Percentiles rank a stretch among this genome's conserved stretches.
Conservation (phyloP, 2,329 filamentous ascomycete genomes). For the Apiospora hydei region DNA sequence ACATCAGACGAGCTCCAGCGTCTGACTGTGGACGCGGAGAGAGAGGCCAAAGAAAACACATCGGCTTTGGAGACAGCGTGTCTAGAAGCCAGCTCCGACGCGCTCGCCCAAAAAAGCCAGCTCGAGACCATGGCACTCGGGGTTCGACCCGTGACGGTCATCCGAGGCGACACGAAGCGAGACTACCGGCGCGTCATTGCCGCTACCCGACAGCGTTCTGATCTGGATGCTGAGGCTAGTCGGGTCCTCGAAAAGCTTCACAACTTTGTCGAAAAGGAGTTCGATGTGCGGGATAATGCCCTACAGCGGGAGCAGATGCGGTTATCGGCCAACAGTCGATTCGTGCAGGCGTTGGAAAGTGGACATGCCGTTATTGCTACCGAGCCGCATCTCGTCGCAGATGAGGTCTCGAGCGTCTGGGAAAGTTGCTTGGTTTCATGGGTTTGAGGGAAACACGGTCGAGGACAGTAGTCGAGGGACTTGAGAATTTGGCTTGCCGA, state of each 20-base stretch:
- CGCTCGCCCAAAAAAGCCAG: not conserved
- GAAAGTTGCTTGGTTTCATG: not conserved
- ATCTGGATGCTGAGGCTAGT: not conserved
- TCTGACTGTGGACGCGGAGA: not conserved
- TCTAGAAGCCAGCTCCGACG: not conserved
- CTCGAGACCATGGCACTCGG: not conserved
- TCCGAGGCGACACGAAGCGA: not conserved
- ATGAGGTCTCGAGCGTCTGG: slow-evolving; percentile 2
- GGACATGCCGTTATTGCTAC: slow-evolving; percentile 7
- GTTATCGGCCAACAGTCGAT: slow-evolving; percentile 4
- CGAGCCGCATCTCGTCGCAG: slow-evolving; percentile 5
- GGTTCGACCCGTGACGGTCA: not conserved
- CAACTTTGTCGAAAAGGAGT: not conserved
- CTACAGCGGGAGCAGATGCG: slow-evolving; percentile 7
- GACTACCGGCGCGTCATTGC: not conserved
- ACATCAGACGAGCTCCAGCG: not conserved
- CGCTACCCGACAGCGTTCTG: not conserved
- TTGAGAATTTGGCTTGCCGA: not conserved
- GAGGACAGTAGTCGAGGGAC: not conserved
- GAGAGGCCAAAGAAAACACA: not conserved
- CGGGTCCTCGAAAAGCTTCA: not conserved
- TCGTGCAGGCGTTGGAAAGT: not conserved
- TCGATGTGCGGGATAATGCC: not conserved
- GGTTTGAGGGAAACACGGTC: not conserved
- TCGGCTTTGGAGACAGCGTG: not conserved